Conservation (phyloP, 306 rosid species). For the Begonia loranthoides region DNA sequence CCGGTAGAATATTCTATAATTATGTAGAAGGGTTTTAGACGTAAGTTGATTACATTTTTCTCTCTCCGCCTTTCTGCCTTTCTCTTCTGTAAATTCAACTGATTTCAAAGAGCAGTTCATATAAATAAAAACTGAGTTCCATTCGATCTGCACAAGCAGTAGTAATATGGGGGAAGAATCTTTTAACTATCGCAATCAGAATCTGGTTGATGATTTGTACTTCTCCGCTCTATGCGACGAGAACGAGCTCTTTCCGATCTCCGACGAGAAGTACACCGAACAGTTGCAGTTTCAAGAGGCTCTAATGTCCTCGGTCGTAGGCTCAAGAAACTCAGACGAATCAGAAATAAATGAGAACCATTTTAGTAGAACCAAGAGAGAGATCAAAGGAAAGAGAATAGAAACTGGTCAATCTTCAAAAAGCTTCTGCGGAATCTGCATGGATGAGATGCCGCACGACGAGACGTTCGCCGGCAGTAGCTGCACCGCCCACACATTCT, state of each 20-base stretch:
- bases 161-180: no score
- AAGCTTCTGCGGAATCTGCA: slow-evolving; percentile 34
- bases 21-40: no score
- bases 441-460: slow-evolving; percentile 20
- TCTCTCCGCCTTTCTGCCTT: no score
- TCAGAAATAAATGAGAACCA: not conserved
- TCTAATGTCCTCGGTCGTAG: slow-evolving; percentile 25
- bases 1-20: no score
- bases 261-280: slow-evolving; percentile 46
- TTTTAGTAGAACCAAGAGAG: not conserved
- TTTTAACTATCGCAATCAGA: no score
- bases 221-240: slow-evolving; percentile 34
- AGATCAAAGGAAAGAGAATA: slow-evolving; percentile 2
- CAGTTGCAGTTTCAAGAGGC: slow-evolving; percentile 47
- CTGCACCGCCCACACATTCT: slow-evolving; percentile 34
- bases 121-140: no score
- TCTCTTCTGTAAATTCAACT: no score
- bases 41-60: no score
- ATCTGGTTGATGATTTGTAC: slow-evolving; percentile 44
- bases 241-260: slow-evolving; percentile 34
- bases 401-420: slow-evolving; percentile 18
- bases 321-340: not conserved
- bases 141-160: no score
- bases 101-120: no score
- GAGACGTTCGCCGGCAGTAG: slow-evolving; percentile 29